These are phyloP conservation scores for Lactifluus piperatus DNA, from an alignment of 768 basidiomycete species.

Conservation along the genomic window DNA sequence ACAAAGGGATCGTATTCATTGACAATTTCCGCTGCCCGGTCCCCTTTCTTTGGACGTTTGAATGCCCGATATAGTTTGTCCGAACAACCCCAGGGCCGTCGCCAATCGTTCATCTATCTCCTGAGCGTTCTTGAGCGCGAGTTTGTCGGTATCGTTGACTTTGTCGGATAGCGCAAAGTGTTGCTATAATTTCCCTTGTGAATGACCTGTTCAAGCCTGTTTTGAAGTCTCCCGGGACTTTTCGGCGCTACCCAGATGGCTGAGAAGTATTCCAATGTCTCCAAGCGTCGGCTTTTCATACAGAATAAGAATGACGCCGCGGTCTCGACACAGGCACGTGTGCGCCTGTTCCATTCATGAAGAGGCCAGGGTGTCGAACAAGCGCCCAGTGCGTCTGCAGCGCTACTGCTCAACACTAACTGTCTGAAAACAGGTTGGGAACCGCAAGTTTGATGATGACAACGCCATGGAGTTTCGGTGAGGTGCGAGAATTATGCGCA, in stretches of 20 bases:
- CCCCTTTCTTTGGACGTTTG: not conserved
- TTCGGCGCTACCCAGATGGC: constrained; percentile 3
- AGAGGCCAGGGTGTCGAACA: constrained; percentile 10
- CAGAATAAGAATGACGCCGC: constrained; percentile 7
- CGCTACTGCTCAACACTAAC: too few relatives aligned
- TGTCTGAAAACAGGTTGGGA: not conserved
- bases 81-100: constrained; percentile 2
- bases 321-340: constrained; percentile 10
- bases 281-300: constrained; percentile 7
- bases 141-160: not conserved
- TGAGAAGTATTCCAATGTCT: constrained; percentile 4
- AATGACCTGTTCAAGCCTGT: constrained; percentile 7
- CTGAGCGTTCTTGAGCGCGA: not conserved
- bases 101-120: constrained; percentile 5
- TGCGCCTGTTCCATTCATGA: constrained; percentile 1
- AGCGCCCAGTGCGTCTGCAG: constrained; percentile 2
- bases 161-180: not conserved
- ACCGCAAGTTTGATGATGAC: not conserved
- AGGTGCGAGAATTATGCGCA: not conserved
- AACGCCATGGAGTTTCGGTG: not conserved
- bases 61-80: not conserved
- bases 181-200: not conserved
- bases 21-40: not conserved
- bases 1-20: not conserved
- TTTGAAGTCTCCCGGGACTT: not conserved